A percentile compares a stretch with the other conserved stretches of the same genome.
These are phyloP conservation scores for Lentithecium fluviatile DNA, from an alignment of 495 filamentous ascomycete species.

Conservation along the genomic window DNA sequence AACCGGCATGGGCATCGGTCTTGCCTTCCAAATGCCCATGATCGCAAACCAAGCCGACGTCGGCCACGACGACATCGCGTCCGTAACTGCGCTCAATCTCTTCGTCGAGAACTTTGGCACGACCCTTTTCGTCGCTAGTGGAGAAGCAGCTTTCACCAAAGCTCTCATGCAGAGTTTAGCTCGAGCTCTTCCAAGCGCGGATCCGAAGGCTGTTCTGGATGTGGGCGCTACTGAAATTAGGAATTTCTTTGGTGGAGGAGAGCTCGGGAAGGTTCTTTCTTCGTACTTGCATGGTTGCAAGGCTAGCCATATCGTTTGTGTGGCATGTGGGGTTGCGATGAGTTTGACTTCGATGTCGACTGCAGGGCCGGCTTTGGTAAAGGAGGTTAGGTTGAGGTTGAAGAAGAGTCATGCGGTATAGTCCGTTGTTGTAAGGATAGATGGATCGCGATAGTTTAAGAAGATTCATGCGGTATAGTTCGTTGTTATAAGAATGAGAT, in stretches of 20 bases:
- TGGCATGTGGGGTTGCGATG: constrained; percentile 19
- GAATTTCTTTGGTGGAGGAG: constrained; percentile 42
- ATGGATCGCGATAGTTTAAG: too few relatives aligned
- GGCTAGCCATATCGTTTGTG: constrained; percentile 20
- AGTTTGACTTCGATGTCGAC: constrained; percentile 15
- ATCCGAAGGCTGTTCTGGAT: constrained; percentile 45
- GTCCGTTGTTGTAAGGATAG: too few relatives aligned
- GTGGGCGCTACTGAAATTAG: constrained; percentile 56
- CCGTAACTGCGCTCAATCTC: constrained; percentile 33
- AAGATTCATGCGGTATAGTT: too few relatives aligned
- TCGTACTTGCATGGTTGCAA: constrained; percentile 26
- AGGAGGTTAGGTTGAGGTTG: constrained; percentile 16
- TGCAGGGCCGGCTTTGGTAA: not conserved
- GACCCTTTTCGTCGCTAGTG: constrained; percentile 33
- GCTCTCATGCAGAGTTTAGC: constrained; percentile 23
- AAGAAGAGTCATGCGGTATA: constrained; percentile 12
- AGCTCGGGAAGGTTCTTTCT: constrained; percentile 10
- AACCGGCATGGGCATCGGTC: constrained; percentile 30
- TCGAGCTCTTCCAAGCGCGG: constrained; percentile 45
- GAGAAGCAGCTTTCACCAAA: constrained; percentile 36
- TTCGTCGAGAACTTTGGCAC: constrained; percentile 37
- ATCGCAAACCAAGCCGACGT: constrained; percentile 32
- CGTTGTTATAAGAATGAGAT: too few relatives aligned
- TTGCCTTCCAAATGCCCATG: constrained; percentile 33
- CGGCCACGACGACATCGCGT: constrained; percentile 27